These are phyloP conservation scores for Phoenix dactylifera DNA, from an alignment of 176 grass and related monocot species.

Conservation along the genomic window DNA sequence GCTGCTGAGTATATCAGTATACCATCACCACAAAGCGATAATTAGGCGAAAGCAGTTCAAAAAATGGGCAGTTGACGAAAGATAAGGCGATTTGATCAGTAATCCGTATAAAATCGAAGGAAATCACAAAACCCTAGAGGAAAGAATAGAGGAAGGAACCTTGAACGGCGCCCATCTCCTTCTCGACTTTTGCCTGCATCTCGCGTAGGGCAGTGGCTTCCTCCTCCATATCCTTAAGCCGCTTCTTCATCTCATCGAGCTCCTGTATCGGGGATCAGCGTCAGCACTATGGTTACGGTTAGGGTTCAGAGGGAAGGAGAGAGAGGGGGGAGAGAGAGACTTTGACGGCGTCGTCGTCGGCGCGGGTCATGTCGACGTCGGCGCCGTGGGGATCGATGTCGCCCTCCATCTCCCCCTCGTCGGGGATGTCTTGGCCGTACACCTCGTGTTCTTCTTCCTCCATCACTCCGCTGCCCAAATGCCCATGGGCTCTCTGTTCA, in stretches of 20 bases:
- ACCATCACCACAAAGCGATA: no score
- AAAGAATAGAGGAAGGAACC: background rate
- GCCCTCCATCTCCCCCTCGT: constrained; percentile 33
- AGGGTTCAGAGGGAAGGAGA: constrained; percentile 14
- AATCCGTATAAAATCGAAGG: no score
- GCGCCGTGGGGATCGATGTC: constrained; percentile 36
- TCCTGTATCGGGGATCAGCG: constrained; percentile 34
- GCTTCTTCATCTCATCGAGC: constrained; percentile 67
- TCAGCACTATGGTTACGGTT: constrained; percentile 17
- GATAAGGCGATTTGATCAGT: no score
- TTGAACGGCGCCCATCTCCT: constrained; percentile 44
- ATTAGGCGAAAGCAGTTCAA: no score
- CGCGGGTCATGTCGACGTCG: constrained; percentile 43
- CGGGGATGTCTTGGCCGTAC: constrained; percentile 66
- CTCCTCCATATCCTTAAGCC: constrained; percentile 76
- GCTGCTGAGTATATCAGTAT: no score
- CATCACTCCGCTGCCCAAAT: constrained; percentile 5
- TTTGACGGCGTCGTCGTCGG: constrained; percentile 42
- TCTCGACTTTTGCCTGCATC: constrained; percentile 75
- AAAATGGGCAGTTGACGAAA: no score
- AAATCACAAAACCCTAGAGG: no score
- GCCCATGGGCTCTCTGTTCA: no score
- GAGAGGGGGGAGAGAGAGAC: background rate
- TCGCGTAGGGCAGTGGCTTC: constrained; percentile 60
- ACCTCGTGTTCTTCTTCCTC: constrained; percentile 82